Evolutionary conservation across 768 basidiomycete genomes (phyloP).

Genomic region (Tephrocybe sp.): DNA sequence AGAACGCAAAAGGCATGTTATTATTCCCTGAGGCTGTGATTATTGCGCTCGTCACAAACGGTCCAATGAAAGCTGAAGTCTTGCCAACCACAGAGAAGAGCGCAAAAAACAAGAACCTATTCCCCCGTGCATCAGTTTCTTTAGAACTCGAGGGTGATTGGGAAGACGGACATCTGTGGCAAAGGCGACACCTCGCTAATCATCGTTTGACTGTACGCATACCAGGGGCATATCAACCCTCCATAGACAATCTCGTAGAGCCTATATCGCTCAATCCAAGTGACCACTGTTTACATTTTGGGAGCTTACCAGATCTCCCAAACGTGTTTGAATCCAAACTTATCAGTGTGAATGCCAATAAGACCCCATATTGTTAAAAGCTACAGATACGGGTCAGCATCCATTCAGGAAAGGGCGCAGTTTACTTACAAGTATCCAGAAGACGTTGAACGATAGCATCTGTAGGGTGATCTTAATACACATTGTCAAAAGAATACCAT

Average conservation of each 20-base stretch:
- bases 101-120: conserved; percentile 72
- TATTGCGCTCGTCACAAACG: conserved; percentile 72
- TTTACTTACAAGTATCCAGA: conserved; percentile 62
- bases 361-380: conserved; percentile 72
- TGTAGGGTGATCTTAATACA: conserved; percentile 19
- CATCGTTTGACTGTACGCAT: conserved; percentile 81
- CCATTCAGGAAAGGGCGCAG: not conserved
- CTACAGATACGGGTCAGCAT: conserved; percentile 24
- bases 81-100: conserved; percentile 72
- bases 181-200: conserved; percentile 75
- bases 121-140: conserved; percentile 13
- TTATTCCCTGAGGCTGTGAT: conserved; percentile 66
- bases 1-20: conserved; percentile 75
- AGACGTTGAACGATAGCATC: conserved; percentile 71
- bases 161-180: conserved; percentile 56
- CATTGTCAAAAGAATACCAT: not conserved
- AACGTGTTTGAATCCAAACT: conserved; percentile 78
- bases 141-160: not conserved
- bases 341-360: conserved; percentile 69
- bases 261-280: conserved; percentile 33
- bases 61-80: conserved; percentile 75
- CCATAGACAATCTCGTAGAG: conserved; percentile 69
- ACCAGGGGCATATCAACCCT: conserved; percentile 76
- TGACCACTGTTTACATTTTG: not conserved
- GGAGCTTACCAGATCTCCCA: conserved; percentile 70